Conservation (phyloP, 2,329 filamentous ascomycete genomes). For the Colletotrichum magnum region DNA sequence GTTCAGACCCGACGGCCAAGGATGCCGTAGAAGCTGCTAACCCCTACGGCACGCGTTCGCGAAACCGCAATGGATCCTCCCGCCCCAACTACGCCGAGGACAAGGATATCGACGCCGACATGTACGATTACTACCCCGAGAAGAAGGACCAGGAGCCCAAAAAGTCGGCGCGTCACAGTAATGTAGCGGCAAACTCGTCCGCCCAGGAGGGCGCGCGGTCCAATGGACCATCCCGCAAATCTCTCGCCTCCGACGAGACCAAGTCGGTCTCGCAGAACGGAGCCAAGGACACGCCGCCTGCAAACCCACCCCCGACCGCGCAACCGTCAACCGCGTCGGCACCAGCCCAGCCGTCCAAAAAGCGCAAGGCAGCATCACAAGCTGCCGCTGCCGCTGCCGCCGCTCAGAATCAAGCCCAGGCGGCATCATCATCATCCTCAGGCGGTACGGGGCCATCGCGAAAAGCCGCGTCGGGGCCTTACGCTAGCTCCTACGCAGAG, state of each 20-base stretch:
- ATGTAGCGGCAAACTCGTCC: conserved; percentile 54
- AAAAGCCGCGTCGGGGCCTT: conserved; percentile 52
- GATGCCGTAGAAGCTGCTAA: conserved; percentile 70
- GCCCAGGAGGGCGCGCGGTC: conserved; percentile 51
- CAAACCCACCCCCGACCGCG: conserved; percentile 42
- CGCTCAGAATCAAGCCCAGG: conserved; percentile 27
- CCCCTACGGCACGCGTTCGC: conserved; percentile 92
- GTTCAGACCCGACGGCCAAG: conserved; percentile 62
- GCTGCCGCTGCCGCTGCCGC: conserved; percentile 37
- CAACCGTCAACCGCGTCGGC: conserved; percentile 65
- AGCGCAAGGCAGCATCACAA: conserved; percentile 81
- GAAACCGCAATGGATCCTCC: conserved; percentile 84
- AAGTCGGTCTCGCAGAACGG: conserved; percentile 54
- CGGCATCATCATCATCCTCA: conserved; percentile 45
- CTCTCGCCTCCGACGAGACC: conserved; percentile 54
- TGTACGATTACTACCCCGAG: conserved; percentile 77
- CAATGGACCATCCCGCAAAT: conserved; percentile 58
- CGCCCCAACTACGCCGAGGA: conserved; percentile 97
- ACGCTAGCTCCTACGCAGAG: conserved; percentile 64
- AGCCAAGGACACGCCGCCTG: conserved; percentile 53
- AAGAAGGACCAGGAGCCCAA: conserved; percentile 70
- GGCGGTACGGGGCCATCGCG: conserved; percentile 50
- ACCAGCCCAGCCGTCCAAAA: conserved; percentile 73
- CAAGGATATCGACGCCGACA: conserved; percentile 88
- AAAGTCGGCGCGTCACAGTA: conserved; percentile 67